Percentiles rank a stretch among this genome's conserved stretches.
Evolutionary conservation across 306 rosid species (phyloP).

Genomic region (Rosa lucieae): DNA sequence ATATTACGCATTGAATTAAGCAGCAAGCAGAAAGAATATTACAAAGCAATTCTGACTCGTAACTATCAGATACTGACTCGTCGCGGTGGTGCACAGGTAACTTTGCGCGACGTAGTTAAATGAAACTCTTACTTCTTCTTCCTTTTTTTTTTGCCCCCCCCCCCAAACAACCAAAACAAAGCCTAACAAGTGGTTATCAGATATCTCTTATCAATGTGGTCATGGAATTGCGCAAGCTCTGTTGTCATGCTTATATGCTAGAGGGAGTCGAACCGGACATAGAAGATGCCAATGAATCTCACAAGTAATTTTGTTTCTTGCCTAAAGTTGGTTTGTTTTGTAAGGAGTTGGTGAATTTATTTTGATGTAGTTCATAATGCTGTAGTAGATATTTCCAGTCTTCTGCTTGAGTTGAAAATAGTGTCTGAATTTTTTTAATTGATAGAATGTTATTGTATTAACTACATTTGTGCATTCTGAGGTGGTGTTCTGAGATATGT

Average conservation of each 20-base stretch:
- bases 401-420: neutral
- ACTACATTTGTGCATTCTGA: neutral
- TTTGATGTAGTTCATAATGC: slow-evolving; percentile 6
- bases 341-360: slow-evolving; percentile 6
- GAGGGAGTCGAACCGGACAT: slow-evolving; percentile 99
- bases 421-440: neutral
- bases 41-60: slow-evolving; percentile 96
- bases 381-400: neutral
- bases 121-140: neutral
- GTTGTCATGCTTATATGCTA: slow-evolving; percentile 96
- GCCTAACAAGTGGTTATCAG: slow-evolving; percentile 47
- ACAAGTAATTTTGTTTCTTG: slow-evolving; percentile 47
- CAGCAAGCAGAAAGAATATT: slow-evolving; percentile 93
- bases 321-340: slow-evolving; percentile 11
- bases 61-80: slow-evolving; percentile 94
- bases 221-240: slow-evolving; percentile 96
- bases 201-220: slow-evolving; percentile 98
- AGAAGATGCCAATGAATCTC: slow-evolving; percentile 72
- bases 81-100: slow-evolving; percentile 98
- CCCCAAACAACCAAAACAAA: too few species aligned
- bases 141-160: neutral
- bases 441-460: neutral
- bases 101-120: slow-evolving; percentile 21
- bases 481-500: neutral
- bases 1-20: slow-evolving; percentile 91